Base-by-base conservation (phyloP, 2,329 filamentous ascomycete genomes). In the Exophiala dermatitidis region DNA sequence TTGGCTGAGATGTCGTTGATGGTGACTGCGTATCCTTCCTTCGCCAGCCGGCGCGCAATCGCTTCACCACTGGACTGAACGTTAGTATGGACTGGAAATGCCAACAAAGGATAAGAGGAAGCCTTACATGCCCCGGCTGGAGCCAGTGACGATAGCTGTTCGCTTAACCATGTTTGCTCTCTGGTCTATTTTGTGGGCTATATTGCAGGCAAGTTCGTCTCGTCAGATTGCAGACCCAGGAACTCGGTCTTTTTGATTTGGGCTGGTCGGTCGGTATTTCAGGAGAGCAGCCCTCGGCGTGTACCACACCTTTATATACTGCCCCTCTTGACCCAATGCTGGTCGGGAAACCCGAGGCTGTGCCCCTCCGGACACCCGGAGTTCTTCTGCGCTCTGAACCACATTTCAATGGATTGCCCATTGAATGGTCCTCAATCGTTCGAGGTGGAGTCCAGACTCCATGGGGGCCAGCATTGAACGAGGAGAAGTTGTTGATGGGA, bases 1-100 rank as follows among this genome's bases (percentile, higher is more conserved):
- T 83, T 80, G 9, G 75, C 71, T 30, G 71, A 59, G 10, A 85
- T 69, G 59, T 86, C 83, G 64, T 84, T 85, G 58, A 86, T 71
- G 62, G 80, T 83, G 46, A 87, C 72, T 59, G 81, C 74, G 68
- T 85, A 86, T 50, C 83, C 83, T 57, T 86, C 83, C 26, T 73
- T 68, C 4, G 82, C 82, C 10, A 86, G 74, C 2, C 83, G 79
- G 5, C 83, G 68, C 12, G 82, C 83, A 42, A 74, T 68, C 0
- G 69, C 67, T 55, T 68, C 60, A 9, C 62, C 60, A 38, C 65
- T 64, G 46, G 4, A 26, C 38, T 28, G 38, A 41, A n/a, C n/a
- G n/a, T n/a, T n/a, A n/a, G n/a, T n/a, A n/a, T n/a, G n/a, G n/a
- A n/a, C n/a, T n/a, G n/a, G n/a, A n/a, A n/a, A n/a, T n/a, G n/a